phyloP scores from a whole-genome alignment of 352 stramenopile genomes.

The Pythium oligandrum region DNA sequence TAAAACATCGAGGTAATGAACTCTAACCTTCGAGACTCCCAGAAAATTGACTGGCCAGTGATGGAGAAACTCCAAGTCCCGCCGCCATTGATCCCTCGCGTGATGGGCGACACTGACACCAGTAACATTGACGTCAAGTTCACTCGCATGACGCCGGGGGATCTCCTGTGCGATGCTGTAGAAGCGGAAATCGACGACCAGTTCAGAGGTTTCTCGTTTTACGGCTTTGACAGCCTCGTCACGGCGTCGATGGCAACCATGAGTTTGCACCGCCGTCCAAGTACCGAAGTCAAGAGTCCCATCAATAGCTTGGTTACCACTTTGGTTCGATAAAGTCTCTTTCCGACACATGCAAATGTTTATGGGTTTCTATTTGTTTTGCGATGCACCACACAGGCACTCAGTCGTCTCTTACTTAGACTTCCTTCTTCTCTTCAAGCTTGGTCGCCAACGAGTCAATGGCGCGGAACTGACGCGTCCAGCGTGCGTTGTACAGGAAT shows the following conservation, averaged over 20 bases:
- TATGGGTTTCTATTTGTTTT: too few species aligned
- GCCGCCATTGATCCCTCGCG: slow-evolving; percentile 86
- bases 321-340: too few species aligned
- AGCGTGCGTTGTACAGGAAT: slow-evolving; percentile 97
- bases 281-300: too few species aligned
- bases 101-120: slow-evolving; percentile 89
- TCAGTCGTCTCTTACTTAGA: slow-evolving; percentile 13
- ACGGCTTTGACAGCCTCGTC: slow-evolving; percentile 33
- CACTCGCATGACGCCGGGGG: slow-evolving; percentile 58
- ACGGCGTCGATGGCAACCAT: slow-evolving; percentile 13
- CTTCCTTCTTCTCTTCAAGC: slow-evolving; percentile 71
- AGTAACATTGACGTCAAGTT: slow-evolving; percentile 95
- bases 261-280: too few species aligned
- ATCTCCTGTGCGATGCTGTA: slow-evolving; percentile 49
- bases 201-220: slow-evolving; percentile 79
- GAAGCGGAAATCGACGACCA: slow-evolving; percentile 44
- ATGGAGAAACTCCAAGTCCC: slow-evolving; percentile 87
- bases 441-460: slow-evolving; percentile 90
- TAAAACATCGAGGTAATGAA: too few species aligned
- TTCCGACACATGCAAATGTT: too few species aligned
- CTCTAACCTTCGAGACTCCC: too few species aligned
- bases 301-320: too few species aligned
- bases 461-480: slow-evolving; percentile 93
- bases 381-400: too few species aligned
- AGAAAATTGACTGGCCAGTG: slow-evolving; percentile 90